Conservation (phyloP, 257 asterid genomes). For the Lantana camara region DNA sequence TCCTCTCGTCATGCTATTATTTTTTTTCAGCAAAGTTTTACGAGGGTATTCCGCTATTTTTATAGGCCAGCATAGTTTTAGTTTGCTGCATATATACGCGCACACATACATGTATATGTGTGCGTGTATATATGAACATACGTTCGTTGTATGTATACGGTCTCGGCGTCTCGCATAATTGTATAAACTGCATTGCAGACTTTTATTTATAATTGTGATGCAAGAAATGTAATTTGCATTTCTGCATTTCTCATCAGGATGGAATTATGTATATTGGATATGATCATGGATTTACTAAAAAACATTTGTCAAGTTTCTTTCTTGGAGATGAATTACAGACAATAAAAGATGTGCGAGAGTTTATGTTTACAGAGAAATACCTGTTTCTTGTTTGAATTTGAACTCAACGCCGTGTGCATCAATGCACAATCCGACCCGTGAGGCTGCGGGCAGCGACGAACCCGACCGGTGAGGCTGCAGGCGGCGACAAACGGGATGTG, state of each 20-base stretch:
- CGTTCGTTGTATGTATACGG: constrained; percentile 29
- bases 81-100: constrained; percentile 24
- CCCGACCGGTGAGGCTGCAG: too few relatives aligned
- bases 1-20: constrained; percentile 47
- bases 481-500: too few relatives aligned
- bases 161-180: constrained; percentile 29
- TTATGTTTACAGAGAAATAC: constrained; percentile 13
- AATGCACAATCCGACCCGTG: too few relatives aligned
- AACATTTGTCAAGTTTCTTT: neutral
- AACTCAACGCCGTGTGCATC: too few relatives aligned
- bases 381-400: constrained; percentile 15
- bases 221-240: constrained; percentile 27
- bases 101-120: too few relatives aligned
- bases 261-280: neutral
- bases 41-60: constrained; percentile 42
- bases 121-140: constrained; percentile 19
- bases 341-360: neutral
- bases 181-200: constrained; percentile 30
- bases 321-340: constrained; percentile 13
- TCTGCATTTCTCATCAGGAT: constrained; percentile 23
- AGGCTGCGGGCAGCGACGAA: too few relatives aligned
- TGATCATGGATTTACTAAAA: neutral
- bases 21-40: constrained; percentile 40
- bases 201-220: constrained; percentile 25
- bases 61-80: constrained; percentile 32